Evolutionary conservation across 768 basidiomycete genomes (phyloP).

Genomic region (Dentipellis sp.): DNA sequence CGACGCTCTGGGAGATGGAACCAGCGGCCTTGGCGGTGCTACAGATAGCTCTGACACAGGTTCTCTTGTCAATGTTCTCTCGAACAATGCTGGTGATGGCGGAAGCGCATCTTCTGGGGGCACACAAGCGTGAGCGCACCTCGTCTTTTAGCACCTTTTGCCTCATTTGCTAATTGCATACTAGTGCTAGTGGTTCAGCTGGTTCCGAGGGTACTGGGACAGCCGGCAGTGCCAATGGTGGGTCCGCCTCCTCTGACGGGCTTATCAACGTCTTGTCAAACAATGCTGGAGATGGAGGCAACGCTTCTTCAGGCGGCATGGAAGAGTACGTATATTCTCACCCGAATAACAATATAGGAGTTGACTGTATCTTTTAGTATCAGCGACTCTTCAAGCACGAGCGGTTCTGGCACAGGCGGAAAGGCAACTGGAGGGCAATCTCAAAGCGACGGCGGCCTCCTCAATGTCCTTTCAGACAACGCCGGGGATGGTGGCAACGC

Average conservation of each 20-base stretch:
- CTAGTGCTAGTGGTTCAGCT: neutral
- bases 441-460: neutral
- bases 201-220: neutral
- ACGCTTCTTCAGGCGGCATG: slow-evolving; percentile 12
- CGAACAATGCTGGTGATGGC: slow-evolving; percentile 19
- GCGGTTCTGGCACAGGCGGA: neutral
- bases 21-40: slow-evolving; percentile 15
- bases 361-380: neutral
- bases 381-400: neutral
- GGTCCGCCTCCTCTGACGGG: neutral
- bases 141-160: no score
- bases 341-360: no score
- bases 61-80: slow-evolving; percentile 19
- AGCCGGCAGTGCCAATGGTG: neutral
- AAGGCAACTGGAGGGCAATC: neutral
- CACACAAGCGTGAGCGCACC: neutral
- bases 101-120: slow-evolving; percentile 10
- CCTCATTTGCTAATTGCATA: neutral
- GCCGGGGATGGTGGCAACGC: slow-evolving; percentile 18
- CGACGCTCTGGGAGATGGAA: slow-evolving; percentile 6
- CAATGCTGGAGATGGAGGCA: slow-evolving; percentile 21
- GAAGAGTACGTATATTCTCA: neutral
- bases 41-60: slow-evolving; percentile 14
- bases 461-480: slow-evolving; percentile 15
- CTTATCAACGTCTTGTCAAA: slow-evolving; percentile 24